A percentile compares a stretch with the other conserved stretches of the same genome.
Evolutionary conservation across 23 red algal species (phyloP).

Genomic region (Pyropia haitanensis): DNA sequence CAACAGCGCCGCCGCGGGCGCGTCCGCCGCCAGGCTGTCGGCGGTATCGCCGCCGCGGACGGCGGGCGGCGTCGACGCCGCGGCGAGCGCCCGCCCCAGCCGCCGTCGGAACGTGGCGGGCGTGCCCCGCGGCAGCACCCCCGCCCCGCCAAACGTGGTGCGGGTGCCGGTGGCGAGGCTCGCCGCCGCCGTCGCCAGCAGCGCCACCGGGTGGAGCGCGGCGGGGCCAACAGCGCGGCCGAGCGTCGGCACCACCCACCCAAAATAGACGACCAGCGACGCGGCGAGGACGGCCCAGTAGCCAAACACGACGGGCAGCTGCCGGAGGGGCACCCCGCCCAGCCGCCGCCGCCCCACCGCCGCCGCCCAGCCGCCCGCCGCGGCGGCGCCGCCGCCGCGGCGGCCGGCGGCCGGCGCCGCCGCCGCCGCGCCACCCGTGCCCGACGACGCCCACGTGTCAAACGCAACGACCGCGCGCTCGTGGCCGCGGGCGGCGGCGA

Average conservation of each 20-base stretch:
- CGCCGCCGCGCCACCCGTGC: constrained; percentile 1
- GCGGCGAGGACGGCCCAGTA: constrained; percentile 27
- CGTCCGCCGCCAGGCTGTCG: neutral
- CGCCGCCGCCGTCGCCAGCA: neutral
- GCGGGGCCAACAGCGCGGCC: neutral
- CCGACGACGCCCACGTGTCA: neutral
- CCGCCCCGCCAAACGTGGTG: constrained; percentile 36
- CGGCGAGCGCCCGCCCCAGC: constrained; percentile 13
- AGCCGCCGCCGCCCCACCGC: neutral
- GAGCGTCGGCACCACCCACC: neutral
- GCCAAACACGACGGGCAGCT: constrained; percentile 23
- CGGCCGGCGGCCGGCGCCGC: neutral
- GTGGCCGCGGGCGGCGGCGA: neutral
- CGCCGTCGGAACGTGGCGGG: constrained; percentile 6
- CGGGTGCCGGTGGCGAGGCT: constrained; percentile 7
- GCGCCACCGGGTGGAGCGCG: constrained; percentile 2
- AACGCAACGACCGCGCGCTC: neutral
- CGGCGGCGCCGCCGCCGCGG: neutral
- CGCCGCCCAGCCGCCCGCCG: neutral
- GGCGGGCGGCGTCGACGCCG: too few relatives aligned
- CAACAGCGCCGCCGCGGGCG: constrained; percentile 5
- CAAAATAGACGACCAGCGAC: constrained; percentile 2
- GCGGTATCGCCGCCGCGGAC: too few relatives aligned
- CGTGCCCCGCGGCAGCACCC: constrained; percentile 22
- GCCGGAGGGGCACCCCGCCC: constrained; percentile 1